phyloP scores from a whole-genome alignment of 495 filamentous ascomycete genomes.

The Acidomyces sp. region DNA sequence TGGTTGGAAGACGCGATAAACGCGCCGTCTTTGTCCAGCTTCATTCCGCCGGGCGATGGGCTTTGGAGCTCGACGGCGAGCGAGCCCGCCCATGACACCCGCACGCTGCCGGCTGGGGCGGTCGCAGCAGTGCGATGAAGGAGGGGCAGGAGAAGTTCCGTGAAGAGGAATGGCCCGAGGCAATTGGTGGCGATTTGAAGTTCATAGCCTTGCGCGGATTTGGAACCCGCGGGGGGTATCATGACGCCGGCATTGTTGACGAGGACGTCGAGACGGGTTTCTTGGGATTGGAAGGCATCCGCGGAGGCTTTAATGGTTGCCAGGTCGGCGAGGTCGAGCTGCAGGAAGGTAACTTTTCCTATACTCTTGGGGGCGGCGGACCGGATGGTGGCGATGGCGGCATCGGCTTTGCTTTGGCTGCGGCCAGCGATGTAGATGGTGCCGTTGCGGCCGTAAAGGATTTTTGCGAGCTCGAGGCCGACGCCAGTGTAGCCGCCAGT shows the following conservation, averaged over 20 bases:
- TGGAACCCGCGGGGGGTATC: slow-evolving; percentile 28
- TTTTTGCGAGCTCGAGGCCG: slow-evolving; percentile 34
- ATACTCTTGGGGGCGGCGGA: slow-evolving; percentile 7
- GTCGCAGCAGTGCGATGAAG: slow-evolving; percentile 28
- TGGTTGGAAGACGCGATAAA: slow-evolving; percentile 1
- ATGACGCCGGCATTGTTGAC: slow-evolving; percentile 39
- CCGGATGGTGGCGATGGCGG: slow-evolving; percentile 28
- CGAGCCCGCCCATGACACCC: slow-evolving; percentile 31
- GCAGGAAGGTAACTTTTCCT: slow-evolving; percentile 31
- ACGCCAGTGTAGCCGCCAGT: slow-evolving; percentile 39
- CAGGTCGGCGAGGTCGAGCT: slow-evolving; percentile 36
- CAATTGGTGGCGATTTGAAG: slow-evolving; percentile 36
- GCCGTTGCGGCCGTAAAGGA: slow-evolving; percentile 35
- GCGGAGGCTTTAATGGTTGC: slow-evolving; percentile 32
- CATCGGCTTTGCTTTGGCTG: slow-evolving; percentile 25
- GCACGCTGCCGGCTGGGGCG: slow-evolving; percentile 20
- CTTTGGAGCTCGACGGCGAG: slow-evolving; percentile 21
- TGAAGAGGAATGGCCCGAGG: slow-evolving; percentile 36
- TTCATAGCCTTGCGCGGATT: slow-evolving; percentile 30
- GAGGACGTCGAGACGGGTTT: slow-evolving; percentile 36
- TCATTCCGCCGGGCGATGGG: slow-evolving; percentile 3
- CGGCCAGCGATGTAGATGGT: slow-evolving; percentile 44
- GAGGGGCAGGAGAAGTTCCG: slow-evolving; percentile 33
- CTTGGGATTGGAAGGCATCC: slow-evolving; percentile 29
- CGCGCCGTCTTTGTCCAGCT: slow-evolving; percentile 4